Conservation (phyloP, 2,329 filamentous ascomycete genomes). For the Sporothrix curviconia region DNA sequence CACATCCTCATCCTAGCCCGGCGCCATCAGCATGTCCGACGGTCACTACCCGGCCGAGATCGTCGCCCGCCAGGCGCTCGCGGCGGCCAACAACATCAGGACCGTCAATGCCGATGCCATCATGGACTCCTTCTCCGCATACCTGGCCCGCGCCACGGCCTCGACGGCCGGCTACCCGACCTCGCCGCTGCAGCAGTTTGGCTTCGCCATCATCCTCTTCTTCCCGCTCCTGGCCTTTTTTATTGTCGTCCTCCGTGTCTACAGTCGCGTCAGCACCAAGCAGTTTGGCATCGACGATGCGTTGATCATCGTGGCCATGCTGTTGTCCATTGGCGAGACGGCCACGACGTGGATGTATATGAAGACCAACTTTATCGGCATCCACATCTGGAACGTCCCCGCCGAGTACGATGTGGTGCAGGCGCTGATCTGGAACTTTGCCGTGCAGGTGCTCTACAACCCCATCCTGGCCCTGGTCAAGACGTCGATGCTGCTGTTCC, state of each 20-base stretch:
- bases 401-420: slow-evolving; percentile 4
- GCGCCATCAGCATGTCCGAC: slow-evolving; percentile 28
- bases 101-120: not conserved
- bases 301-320: slow-evolving; percentile 16
- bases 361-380: slow-evolving; percentile 18
- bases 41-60: slow-evolving; percentile 62
- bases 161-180: slow-evolving; percentile 6
- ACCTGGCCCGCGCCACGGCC: not conserved
- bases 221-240: slow-evolving; percentile 23
- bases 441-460: slow-evolving; percentile 20
- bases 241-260: slow-evolving; percentile 21
- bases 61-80: slow-evolving; percentile 47
- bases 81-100: not conserved
- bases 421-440: slow-evolving; percentile 17
- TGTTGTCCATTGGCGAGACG: slow-evolving; percentile 15
- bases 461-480: slow-evolving; percentile 28
- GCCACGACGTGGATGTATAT: slow-evolving; percentile 16
- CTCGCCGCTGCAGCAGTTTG: slow-evolving; percentile 19
- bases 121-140: not conserved
- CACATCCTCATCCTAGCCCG: not conserved
- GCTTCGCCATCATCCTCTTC: slow-evolving; percentile 23
- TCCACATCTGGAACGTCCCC: slow-evolving; percentile 15
- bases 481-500: slow-evolving; percentile 29
- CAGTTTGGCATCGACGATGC: slow-evolving; percentile 17
- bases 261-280: slow-evolving; percentile 23